Base-by-base conservation (phyloP, 1,139 yeast genomes). In the Diutina sp. region DNA sequence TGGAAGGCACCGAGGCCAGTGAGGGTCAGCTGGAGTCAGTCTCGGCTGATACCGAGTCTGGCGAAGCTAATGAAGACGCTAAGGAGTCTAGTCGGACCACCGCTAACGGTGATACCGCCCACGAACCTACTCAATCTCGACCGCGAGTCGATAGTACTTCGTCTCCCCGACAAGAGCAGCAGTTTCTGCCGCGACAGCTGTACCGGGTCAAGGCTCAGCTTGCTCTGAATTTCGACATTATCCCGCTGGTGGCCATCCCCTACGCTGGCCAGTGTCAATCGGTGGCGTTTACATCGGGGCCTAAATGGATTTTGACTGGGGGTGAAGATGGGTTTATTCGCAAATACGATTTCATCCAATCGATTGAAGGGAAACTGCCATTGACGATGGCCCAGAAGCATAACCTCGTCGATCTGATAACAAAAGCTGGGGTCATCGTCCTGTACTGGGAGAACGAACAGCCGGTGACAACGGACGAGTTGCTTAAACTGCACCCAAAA, bases 361-460 rank as follows among this genome's bases (percentile, higher is more conserved):
- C 97, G 0, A 80, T 93, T 32, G 91, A 88, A 63, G 98, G 98
- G n/a, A 88, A 87, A 64, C 74, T 87, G 6, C 95, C 95, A 2
- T 72, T 93, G 57, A 93, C 99, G 0, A 88, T 90, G 64, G 91
- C 96, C 1, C 99, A 93, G 67, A 83, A 83, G 64, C 99, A 93
- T 68, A 88, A 90, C 55, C 74, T 90, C 58, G 90, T 90, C 18
- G 99, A 93, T 67, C 81, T 95, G 0, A 81, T 93, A 46, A 80
- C 87, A 29, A 86, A 84, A 63, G 93, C 93, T 0, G 99, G 98
- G 4, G 86, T 89, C 1, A 72, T 91, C 14, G 70, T 80, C 41
- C 85, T 95, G 0, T 93, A 90, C 70, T 93, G 98, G 97, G 98
- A 91, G 65, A 95, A 93, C 68, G 99, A 91, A 69, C 88, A 90